phyloP scores from a whole-genome alignment of 2,329 filamentous ascomycete species.

The Penicillium rolfsii region DNA sequence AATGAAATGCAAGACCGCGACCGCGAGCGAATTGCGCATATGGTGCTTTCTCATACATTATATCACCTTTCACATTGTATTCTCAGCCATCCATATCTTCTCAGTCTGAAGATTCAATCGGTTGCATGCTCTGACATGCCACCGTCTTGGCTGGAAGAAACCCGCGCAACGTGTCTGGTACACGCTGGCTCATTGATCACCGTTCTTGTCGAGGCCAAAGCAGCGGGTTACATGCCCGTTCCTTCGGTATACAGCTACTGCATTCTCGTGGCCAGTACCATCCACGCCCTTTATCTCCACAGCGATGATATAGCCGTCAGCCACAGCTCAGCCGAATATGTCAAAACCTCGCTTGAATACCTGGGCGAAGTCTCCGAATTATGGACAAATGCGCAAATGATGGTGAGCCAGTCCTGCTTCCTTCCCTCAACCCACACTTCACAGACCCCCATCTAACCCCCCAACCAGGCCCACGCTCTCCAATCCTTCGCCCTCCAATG shows the following conservation, averaged over 20 bases:
- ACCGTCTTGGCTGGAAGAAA: slow-evolving; percentile 17
- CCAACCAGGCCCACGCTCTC: slow-evolving; percentile 17
- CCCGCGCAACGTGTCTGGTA: slow-evolving; percentile 12
- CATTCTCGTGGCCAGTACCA: slow-evolving; percentile 29
- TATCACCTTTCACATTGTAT: slow-evolving; percentile 32
- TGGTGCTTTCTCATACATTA: slow-evolving; percentile 28
- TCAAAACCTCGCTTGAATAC: slow-evolving; percentile 22
- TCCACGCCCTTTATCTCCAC: slow-evolving; percentile 25
- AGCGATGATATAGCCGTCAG: slow-evolving; percentile 14
- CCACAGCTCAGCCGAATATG: slow-evolving; percentile 18
- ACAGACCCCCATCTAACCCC: background rate
- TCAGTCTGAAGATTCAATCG: slow-evolving; percentile 22
- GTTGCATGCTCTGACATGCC: slow-evolving; percentile 13
- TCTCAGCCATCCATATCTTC: slow-evolving; percentile 29
- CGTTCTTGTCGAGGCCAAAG: slow-evolving; percentile 29
- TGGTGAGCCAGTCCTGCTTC: slow-evolving; percentile 13
- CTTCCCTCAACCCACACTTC: background rate
- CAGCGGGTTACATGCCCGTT: slow-evolving; percentile 28
- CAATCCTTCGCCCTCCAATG: slow-evolving; percentile 24
- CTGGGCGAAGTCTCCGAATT: slow-evolving; percentile 24
- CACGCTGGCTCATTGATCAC: slow-evolving; percentile 28
- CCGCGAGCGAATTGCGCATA: slow-evolving; percentile 24
- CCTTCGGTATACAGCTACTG: slow-evolving; percentile 32
- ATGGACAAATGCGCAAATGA: slow-evolving; percentile 26
- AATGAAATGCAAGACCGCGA: slow-evolving; percentile 14